Base-by-base conservation (phyloP, 495 filamentous ascomycete genomes). In the Talaromyces stipitatus region DNA sequence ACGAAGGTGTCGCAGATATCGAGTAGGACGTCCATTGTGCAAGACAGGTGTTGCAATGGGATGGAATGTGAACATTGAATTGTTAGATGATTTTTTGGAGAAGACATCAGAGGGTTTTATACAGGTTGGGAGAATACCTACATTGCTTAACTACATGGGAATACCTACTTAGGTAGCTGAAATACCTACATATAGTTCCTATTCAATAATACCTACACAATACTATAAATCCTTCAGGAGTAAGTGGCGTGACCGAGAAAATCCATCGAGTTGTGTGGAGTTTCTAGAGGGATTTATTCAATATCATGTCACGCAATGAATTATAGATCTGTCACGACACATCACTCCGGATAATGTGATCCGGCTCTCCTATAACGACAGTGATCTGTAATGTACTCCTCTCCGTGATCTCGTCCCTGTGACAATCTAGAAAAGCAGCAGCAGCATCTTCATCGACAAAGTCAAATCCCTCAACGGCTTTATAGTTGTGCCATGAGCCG, bases 11-110 rank as follows among this genome's bases (percentile, higher is more conserved):
- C 89, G 58, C 77, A 74, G 64, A 88, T 61, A 65, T 91, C 87
- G 58, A 94, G 81, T 20, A 89, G 76, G 69, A 90, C 73, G 74
- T 94, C 89, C 89, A 94, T 94, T 48, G 72, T 77, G 70, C 50
- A 24, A 16, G 20, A 3, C 16, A 14, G 38, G 4, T 26, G 14
- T 20, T 20, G 12, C 9, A 46, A 18, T 16, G 10, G 20, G 43
- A 26, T 47, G 43, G 4, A 23, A 26, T 4, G 22, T 47, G 36
- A 1, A 16, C 1, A 18, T 41, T 27, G 11, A 27, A 16, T 3
- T 32, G 5, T 30, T 26, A 20, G 3, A 52, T 28, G 32, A 22
- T 10, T 9, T 53, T n/a, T n/a, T n/a, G n/a, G n/a, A 24, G 51
- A 12, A 24, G n/a, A 4, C 26, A 14, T 58, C 33, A 51, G 52